Conservation (phyloP, 495 filamentous ascomycete genomes). For the Penicillium crystallinum region DNA sequence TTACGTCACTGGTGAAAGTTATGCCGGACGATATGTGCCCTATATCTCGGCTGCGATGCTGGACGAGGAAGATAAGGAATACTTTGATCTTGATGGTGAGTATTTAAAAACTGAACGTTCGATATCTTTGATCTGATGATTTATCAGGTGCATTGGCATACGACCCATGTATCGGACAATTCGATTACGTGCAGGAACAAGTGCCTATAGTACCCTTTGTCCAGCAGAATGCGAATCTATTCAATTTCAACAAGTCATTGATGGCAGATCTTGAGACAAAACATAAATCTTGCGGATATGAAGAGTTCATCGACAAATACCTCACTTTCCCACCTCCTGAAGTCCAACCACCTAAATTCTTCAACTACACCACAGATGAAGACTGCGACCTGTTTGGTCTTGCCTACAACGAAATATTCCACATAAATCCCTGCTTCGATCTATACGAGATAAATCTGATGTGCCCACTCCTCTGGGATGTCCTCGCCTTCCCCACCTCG, state of each 20-base stretch:
- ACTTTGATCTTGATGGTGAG: constrained; percentile 44
- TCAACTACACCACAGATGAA: constrained; percentile 26
- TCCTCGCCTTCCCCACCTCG: constrained; percentile 42
- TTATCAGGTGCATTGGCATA: constrained; percentile 34
- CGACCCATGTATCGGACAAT: constrained; percentile 40
- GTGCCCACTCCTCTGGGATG: constrained; percentile 42
- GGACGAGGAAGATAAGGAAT: constrained; percentile 42
- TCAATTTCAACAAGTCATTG: constrained; percentile 54
- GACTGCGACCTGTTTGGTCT: constrained; percentile 50
- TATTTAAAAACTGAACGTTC: background rate
- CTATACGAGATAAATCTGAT: constrained; percentile 50
- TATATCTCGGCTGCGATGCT: constrained; percentile 52
- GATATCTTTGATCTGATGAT: background rate
- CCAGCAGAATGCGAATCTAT: constrained; percentile 47
- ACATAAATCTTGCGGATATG: constrained; percentile 53
- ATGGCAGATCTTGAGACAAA: constrained; percentile 42
- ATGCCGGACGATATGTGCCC: constrained; percentile 51
- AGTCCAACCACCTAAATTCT: constrained; percentile 33
- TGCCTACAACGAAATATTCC: constrained; percentile 40
- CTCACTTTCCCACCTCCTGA: constrained; percentile 50
- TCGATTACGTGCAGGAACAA: constrained; percentile 35
- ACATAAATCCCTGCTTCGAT: constrained; percentile 58
- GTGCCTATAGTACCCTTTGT: constrained; percentile 45
- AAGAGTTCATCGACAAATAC: constrained; percentile 50
- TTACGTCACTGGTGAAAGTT: constrained; percentile 59